These are phyloP conservation scores for Centrapalus pauciflorus DNA, from an alignment of 129 eudicot species.

Conservation along the genomic window DNA sequence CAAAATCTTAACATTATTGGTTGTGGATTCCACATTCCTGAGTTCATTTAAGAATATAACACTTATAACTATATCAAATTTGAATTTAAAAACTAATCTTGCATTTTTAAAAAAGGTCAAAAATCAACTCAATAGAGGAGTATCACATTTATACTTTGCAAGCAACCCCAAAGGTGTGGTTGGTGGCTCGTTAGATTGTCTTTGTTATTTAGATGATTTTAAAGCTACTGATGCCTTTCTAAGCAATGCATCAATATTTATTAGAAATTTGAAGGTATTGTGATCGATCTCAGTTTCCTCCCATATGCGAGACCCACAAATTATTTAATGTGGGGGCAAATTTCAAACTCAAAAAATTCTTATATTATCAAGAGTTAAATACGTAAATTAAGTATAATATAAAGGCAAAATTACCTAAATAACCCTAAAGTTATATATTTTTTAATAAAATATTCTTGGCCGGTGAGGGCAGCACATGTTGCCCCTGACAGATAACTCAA, in stretches of 20 bases:
- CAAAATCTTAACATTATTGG: no score
- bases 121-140: background rate
- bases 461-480: no score
- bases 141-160: constrained; percentile 27
- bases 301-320: no score
- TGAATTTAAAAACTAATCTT: background rate
- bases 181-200: constrained; percentile 13
- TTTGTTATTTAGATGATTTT: constrained; percentile 11
- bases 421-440: no score
- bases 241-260: constrained; percentile 12
- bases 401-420: no score
- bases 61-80: background rate
- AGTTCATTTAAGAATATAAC: background rate
- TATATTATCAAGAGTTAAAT: no score
- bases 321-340: no score
- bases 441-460: no score
- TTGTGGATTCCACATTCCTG: no score
- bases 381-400: no score
- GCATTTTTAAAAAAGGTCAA: constrained; percentile 10
- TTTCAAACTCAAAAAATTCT: no score
- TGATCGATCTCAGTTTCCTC: background rate
- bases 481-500: no score
- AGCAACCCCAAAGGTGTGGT: constrained; percentile 26
- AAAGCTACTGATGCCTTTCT: constrained; percentile 12
- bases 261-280: background rate